Base-by-base conservation (phyloP, 345 rosid genomes). In the Odontarrhena argentea region DNA sequence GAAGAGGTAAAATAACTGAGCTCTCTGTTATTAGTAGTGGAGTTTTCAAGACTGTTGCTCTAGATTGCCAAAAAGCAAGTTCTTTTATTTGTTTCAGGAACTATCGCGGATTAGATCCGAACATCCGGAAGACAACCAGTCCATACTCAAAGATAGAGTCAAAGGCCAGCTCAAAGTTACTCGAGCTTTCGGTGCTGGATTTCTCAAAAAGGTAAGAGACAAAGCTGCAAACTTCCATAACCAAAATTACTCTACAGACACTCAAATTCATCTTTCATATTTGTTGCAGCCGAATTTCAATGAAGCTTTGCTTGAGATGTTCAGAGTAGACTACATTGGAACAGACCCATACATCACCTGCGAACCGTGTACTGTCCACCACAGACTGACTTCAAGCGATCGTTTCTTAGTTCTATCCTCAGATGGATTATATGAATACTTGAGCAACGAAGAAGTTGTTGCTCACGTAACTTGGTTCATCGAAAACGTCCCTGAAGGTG, bases 391-490 rank as follows among this genome's bases (percentile, higher is more conserved):
- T 57, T 87, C 96, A 50, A 80, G 88, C 52, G 96, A 92, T 53
- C 88, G 89, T 22, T 89, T 92, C 84, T 77, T 92, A 79, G 93
- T 92, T 30, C 81, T 92, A 74, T 92, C 88, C 40, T 92, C 98
- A 8, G 96, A 92, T 73, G 98, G 98, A 64, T 85, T 92, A 62
- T 92, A 89, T 69, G 96, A 92, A 77, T 92, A 86, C 79, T 86
- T 92, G 68, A 89, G 96, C 85, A 92, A 89, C 58, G 98, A 92
- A 74, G 96, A 92, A 77, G 92, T 92, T 43, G 96, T 89, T 73
- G 91, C 96, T 34, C 98, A 82, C 79, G 98, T 92, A 65, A 89
- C 86, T 8, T 92, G 98, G 98, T 92, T 92, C 82, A 87, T 92
- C 63, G 98, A 92, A 76, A 92, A 89, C 74, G 96, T 85, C 46